A percentile compares a stretch with the other conserved stretches of the same genome.
These are phyloP conservation scores for Ascoidea tarda DNA, from an alignment of 805 yeast genomes.

Conservation along the genomic window DNA sequence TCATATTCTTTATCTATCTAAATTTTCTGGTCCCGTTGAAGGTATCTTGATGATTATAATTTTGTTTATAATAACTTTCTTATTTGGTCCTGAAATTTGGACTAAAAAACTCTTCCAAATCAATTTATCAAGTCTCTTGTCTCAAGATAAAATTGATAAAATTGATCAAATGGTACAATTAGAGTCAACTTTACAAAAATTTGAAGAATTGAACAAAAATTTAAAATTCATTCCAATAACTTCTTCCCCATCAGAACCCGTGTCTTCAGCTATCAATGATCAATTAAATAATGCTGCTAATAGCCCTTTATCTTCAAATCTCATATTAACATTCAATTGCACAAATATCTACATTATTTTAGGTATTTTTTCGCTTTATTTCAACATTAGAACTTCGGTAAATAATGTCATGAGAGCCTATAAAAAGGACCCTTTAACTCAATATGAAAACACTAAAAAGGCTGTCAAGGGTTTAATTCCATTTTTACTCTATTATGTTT, in stretches of 20 bases:
- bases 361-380: constrained; percentile 40
- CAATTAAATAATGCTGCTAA: background rate
- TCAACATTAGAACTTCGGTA: constrained; percentile 58
- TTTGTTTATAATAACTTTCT: constrained; percentile 48
- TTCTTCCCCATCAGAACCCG: too few species aligned
- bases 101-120: constrained; percentile 25
- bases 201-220: too few species aligned
- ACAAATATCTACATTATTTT: constrained; percentile 30
- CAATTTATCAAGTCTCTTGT: constrained; percentile 5
- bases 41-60: constrained; percentile 58
- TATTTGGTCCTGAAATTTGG: constrained; percentile 63
- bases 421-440: constrained; percentile 14
- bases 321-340: constrained; percentile 20
- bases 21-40: constrained; percentile 89
- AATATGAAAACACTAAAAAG: constrained; percentile 11
- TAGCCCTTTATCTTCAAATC: background rate
- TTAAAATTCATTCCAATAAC: too few species aligned
- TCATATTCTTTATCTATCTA: constrained; percentile 62
- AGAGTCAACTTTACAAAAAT: background rate
- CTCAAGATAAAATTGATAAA: background rate
- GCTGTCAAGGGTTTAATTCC: constrained; percentile 54
- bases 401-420: constrained; percentile 40
- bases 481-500: constrained; percentile 37
- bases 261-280: too few species aligned
- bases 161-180: background rate